Percentiles rank a stretch among this genome's conserved stretches.
phyloP scores from a whole-genome alignment of 495 filamentous ascomycete genomes.

The Collariella sp. region DNA sequence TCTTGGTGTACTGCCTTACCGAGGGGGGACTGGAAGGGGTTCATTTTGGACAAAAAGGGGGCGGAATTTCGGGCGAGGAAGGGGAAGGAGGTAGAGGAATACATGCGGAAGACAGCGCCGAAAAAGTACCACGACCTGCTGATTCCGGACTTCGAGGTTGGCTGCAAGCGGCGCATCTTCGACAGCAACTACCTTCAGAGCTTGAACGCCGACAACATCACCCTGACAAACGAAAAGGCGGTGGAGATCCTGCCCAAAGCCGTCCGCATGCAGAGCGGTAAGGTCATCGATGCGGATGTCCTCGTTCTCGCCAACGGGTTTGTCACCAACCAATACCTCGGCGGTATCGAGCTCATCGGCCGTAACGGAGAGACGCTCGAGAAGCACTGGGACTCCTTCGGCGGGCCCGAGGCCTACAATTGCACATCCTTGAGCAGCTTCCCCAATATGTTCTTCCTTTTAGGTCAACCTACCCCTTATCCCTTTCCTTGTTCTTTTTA shows the following conservation, averaged over 20 bases:
- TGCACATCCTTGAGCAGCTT: slow-evolving; percentile 29
- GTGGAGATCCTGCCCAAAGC: slow-evolving; percentile 30
- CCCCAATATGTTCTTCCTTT: slow-evolving; percentile 36
- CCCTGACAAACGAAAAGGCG: slow-evolving; percentile 28
- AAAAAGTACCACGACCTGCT: slow-evolving; percentile 35
- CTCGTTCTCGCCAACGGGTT: slow-evolving; percentile 39
- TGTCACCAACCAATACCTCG: slow-evolving; percentile 25
- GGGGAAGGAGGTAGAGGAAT: slow-evolving; percentile 17
- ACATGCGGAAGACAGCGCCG: slow-evolving; percentile 33
- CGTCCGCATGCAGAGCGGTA: slow-evolving; percentile 21
- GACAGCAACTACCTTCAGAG: slow-evolving; percentile 27
- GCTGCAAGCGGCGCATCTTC: slow-evolving; percentile 40
- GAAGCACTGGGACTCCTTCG: slow-evolving; percentile 30
- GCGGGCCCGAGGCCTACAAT: slow-evolving; percentile 36
- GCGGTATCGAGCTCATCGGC: slow-evolving; percentile 31
- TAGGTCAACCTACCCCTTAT: slow-evolving; percentile 10
- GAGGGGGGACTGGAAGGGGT: slow-evolving; percentile 23
- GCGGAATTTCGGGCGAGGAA: slow-evolving; percentile 6
- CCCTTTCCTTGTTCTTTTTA: not conserved
- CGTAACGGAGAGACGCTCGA: slow-evolving; percentile 22
- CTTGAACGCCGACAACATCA: slow-evolving; percentile 28
- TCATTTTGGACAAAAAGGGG: slow-evolving; percentile 15
- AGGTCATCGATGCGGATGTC: slow-evolving; percentile 30
- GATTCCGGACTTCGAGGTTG: slow-evolving; percentile 36
- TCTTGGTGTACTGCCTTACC: slow-evolving; percentile 21